phyloP scores from a whole-genome alignment of 2,329 filamentous ascomycete species.

The Nannizzia gypsea region DNA sequence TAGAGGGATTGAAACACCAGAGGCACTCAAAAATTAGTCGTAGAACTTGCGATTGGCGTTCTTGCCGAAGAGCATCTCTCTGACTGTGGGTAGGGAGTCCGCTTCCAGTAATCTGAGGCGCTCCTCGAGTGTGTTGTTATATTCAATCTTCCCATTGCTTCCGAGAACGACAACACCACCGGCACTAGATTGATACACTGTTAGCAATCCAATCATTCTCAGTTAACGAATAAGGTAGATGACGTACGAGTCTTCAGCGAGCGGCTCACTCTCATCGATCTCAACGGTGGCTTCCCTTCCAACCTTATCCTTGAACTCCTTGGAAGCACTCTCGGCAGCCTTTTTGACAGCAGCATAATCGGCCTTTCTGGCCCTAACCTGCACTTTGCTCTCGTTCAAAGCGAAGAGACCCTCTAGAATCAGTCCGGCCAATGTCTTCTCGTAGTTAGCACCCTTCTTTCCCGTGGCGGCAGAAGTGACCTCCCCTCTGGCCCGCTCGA shows the following conservation, averaged over 20 bases:
- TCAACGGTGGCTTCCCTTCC: slow-evolving; percentile 57
- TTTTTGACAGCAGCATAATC: slow-evolving; percentile 66
- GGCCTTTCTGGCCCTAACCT: slow-evolving; percentile 63
- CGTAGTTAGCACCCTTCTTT: slow-evolving; percentile 59
- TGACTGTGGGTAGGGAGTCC: slow-evolving; percentile 70
- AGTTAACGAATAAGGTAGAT: background rate
- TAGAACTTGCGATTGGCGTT: slow-evolving; percentile 94
- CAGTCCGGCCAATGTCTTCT: slow-evolving; percentile 62
- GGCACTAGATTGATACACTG: slow-evolving; percentile 44
- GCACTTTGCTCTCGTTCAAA: slow-evolving; percentile 66
- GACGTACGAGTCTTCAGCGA: slow-evolving; percentile 74
- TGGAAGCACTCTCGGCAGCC: slow-evolving; percentile 62
- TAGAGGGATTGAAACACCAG: background rate
- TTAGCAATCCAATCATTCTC: background rate
- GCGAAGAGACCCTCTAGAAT: slow-evolving; percentile 85
- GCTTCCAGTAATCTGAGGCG: slow-evolving; percentile 74
- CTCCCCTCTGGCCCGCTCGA: slow-evolving; percentile 65
- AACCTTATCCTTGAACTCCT: slow-evolving; percentile 71
- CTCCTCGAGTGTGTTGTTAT: slow-evolving; percentile 96
- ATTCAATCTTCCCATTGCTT: slow-evolving; percentile 83
- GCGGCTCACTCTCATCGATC: slow-evolving; percentile 65
- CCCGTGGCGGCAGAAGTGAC: slow-evolving; percentile 48
- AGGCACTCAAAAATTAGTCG: slow-evolving; percentile 50
- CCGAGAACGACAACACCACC: slow-evolving; percentile 75
- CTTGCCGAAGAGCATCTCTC: slow-evolving; percentile 79